A percentile compares a stretch with the other conserved stretches of the same genome.
phyloP scores from a whole-genome alignment of 2,329 filamentous ascomycete species.

The Seiridium cupressi region DNA sequence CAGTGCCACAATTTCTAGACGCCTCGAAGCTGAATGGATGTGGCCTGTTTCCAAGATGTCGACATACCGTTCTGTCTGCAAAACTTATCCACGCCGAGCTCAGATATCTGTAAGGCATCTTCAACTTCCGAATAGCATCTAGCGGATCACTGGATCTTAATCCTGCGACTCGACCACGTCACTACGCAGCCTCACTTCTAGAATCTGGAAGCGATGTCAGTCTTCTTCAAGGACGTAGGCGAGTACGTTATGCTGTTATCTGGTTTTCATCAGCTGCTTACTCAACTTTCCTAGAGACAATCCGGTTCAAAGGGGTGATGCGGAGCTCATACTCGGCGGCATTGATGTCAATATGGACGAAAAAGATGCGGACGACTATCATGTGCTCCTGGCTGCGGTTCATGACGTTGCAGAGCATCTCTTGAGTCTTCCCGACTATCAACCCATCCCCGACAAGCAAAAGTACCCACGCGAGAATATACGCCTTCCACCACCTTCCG shows the following conservation, averaged over 20 bases:
- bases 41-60: too few species aligned
- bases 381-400: slow-evolving; percentile 45
- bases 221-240: not conserved
- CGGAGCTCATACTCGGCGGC: not conserved
- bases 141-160: too few species aligned
- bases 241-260: not conserved
- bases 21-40: not conserved
- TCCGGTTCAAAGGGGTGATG: not conserved
- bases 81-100: too few species aligned
- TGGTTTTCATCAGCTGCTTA: not conserved
- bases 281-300: not conserved
- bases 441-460: slow-evolving; percentile 36
- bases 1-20: not conserved
- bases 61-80: too few species aligned
- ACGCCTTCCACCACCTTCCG: slow-evolving; percentile 33
- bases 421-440: slow-evolving; percentile 43
- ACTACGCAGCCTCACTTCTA: too few species aligned
- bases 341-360: not conserved
- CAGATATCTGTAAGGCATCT: too few species aligned
- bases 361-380: not conserved
- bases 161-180: too few species aligned
- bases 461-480: slow-evolving; percentile 44
- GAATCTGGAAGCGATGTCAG: not conserved
- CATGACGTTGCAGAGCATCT: slow-evolving; percentile 49
- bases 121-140: too few species aligned